Conservation (phyloP, 2,329 filamentous ascomycete genomes). For the Fusarium vanettenii region DNA sequence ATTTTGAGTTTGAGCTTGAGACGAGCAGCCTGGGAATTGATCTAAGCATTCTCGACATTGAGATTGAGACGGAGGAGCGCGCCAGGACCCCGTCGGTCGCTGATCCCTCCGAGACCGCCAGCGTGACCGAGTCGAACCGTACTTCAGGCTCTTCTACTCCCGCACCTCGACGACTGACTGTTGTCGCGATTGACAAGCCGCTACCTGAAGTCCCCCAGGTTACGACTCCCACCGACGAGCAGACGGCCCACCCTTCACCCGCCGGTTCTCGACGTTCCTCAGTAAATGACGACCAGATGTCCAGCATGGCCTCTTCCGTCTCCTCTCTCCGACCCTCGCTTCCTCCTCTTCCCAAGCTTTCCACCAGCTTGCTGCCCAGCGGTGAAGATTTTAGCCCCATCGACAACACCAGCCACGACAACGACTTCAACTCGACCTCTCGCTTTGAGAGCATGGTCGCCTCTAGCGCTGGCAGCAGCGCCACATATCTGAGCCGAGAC, state of each 20-base stretch:
- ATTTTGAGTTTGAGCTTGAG: slow-evolving; percentile 87
- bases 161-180: slow-evolving; percentile 52
- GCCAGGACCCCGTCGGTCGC: slow-evolving; percentile 47
- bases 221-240: slow-evolving; percentile 52
- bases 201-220: slow-evolving; percentile 73
- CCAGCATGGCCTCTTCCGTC: slow-evolving; percentile 58
- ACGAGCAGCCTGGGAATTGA: slow-evolving; percentile 66
- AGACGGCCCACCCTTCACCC: slow-evolving; percentile 49
- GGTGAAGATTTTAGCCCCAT: slow-evolving; percentile 60
- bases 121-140: slow-evolving; percentile 53
- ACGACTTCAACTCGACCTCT: slow-evolving; percentile 63
- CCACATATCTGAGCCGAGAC: slow-evolving; percentile 82
- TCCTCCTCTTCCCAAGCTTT: slow-evolving; percentile 68
- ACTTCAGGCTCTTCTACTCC: slow-evolving; percentile 51
- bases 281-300: slow-evolving; percentile 54
- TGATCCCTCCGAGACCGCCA: slow-evolving; percentile 52
- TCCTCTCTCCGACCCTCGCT: slow-evolving; percentile 61
- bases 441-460: slow-evolving; percentile 77
- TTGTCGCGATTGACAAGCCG: slow-evolving; percentile 71
- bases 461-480: slow-evolving; percentile 81
- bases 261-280: slow-evolving; percentile 58
- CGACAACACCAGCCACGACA: slow-evolving; percentile 60
- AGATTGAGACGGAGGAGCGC: slow-evolving; percentile 49
- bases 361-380: slow-evolving; percentile 60
- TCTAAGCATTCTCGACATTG: slow-evolving; percentile 60